Evolutionary conservation across 768 basidiomycete species (phyloP), one percentile per base, ranked within the genome.

Genomic region (Serendipita sp.): DNA sequence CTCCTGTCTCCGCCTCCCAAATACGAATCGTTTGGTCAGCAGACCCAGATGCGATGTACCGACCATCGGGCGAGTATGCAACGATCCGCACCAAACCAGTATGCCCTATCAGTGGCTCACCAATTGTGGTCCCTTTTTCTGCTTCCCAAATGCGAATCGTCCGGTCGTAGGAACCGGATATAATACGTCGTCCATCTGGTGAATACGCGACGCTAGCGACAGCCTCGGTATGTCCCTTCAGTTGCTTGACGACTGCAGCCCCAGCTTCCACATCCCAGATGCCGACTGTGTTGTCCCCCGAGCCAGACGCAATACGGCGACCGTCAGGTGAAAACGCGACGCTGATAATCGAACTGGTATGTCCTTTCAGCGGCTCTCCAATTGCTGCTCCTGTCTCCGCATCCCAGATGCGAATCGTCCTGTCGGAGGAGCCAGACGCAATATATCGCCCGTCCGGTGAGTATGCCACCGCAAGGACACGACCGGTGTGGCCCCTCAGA

Each of bases 221-320:
- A 3, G 33, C 2, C 17, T 22, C 28, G 3, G 24, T 42, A 31
- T 65, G 64, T 33, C 64, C 64, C 3, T 17, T 30, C 7, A 63
- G 14, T 22, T 62, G 63, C 22, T 50, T 33, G 72, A 75, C 24
- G n/a, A n/a, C n/a, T n/a, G n/a, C n/a, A n/a, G n/a, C n/a, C n/a
- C n/a, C n/a, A n/a, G n/a, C n/a, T n/a, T 67, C 50, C 60, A 74
- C 70, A 66, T 77, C 75, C 77, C 77, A 78, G 1, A 78, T 71
- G 41, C 76, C 70, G 44, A 78, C 72, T 66, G 75, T 72, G 24
- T 74, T 73, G 66, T 78, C 77, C 22, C 75, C 67, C 34, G 71
- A 72, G 2, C 75, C 75, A 14, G 76, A 76, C 42, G 73, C 74
- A 34, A 78, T 70, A 56, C n/a, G n/a, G n/a, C n/a, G n/a, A n/a